Percentiles rank a stretch among this genome's conserved stretches.
Conservation (phyloP, 805 yeast species). For the Metschnikowia picachoensis region DNA sequence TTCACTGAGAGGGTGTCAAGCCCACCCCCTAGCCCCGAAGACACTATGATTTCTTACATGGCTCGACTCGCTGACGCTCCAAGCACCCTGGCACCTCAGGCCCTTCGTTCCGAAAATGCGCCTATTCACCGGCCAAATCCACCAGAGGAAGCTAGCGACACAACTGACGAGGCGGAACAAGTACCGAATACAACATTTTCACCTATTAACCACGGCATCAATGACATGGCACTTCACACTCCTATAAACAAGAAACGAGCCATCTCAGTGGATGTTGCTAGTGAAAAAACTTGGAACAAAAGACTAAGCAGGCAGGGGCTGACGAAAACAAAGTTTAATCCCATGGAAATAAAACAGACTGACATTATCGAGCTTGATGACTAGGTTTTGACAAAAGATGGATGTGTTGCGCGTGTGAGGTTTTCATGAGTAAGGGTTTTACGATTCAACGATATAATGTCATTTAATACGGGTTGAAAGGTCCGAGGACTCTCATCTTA, state of each 20-base stretch:
- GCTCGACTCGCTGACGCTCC: no score
- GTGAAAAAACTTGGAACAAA: slow-evolving; percentile 12
- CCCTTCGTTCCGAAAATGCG: neutral
- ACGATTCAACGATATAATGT: neutral
- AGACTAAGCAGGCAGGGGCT: slow-evolving; percentile 9
- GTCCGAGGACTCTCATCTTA: neutral
- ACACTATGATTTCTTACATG: no score
- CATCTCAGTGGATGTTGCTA: slow-evolving; percentile 2
- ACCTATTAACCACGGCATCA: slow-evolving; percentile 17
- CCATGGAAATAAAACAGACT: slow-evolving; percentile 7
- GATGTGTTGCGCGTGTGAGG: no score
- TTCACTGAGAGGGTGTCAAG: no score
- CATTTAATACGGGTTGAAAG: neutral
- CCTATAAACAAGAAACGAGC: slow-evolving; percentile 12
- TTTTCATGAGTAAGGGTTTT: neutral
- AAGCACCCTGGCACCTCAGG: no score
- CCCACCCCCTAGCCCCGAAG: no score
- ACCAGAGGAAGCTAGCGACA: neutral
- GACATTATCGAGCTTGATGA: slow-evolving; percentile 19
- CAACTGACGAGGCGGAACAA: neutral
- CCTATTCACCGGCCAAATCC: neutral
- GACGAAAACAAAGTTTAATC: slow-evolving; percentile 13
- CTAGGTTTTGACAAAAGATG: neutral
- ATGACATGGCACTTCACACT: slow-evolving; percentile 11
- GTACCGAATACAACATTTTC: slow-evolving; percentile 8